phyloP scores from a whole-genome alignment of 345 rosid species.

The Mallotus nudiflorus region DNA sequence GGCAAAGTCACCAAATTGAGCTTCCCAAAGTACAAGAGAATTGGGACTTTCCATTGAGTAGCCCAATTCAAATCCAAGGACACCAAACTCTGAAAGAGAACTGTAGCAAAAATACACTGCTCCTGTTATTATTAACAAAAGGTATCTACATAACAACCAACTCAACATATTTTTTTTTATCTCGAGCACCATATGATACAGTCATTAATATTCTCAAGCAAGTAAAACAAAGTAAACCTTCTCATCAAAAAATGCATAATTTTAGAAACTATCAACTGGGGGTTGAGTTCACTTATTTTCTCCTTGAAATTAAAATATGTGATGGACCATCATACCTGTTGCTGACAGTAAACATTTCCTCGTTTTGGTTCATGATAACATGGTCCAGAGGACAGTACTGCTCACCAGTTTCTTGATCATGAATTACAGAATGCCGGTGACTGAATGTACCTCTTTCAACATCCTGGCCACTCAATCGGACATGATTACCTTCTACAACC shows the following conservation, averaged over 20 bases:
- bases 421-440: constrained; percentile 72
- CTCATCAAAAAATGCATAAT: not conserved
- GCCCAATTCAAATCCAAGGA: constrained; percentile 83
- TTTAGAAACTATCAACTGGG: not conserved
- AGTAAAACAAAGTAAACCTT: not conserved
- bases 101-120: constrained; percentile 34
- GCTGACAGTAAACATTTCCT: constrained; percentile 85
- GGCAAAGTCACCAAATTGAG: constrained; percentile 84
- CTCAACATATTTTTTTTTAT: not conserved
- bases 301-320: not conserved
- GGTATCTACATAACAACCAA: not conserved
- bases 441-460: constrained; percentile 90
- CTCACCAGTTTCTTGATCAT: constrained; percentile 77
- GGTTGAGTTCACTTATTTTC: not conserved
- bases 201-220: not conserved
- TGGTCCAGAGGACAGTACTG: constrained; percentile 79
- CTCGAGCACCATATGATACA: not conserved
- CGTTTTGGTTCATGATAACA: constrained; percentile 66
- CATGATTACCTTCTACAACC: constrained; percentile 85
- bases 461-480: constrained; percentile 86
- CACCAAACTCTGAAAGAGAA: constrained; percentile 83
- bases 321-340: constrained; percentile 64
- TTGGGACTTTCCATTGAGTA: constrained; percentile 88
- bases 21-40: constrained; percentile 73
- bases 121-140: not conserved